These are phyloP conservation scores for Tetrapyrgos nigripes DNA, from an alignment of 1,284 basidiomycete genomes.

Conservation along the genomic window DNA sequence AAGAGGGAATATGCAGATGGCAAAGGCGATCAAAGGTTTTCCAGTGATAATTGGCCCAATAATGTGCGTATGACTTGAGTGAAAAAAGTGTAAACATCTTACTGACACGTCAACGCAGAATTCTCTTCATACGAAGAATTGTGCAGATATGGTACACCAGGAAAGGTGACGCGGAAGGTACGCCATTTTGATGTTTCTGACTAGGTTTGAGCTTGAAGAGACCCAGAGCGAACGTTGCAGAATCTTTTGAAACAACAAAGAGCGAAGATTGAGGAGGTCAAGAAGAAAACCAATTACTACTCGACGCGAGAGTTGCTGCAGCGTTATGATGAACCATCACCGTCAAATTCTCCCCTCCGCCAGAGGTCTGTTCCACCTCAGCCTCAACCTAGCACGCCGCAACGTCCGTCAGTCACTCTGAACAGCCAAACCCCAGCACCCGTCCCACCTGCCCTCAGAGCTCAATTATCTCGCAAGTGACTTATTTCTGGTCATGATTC, in stretches of 20 bases:
- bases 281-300: constrained; percentile 97
- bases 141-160: constrained; percentile 89
- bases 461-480: constrained; percentile 30
- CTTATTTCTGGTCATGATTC: neutral
- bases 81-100: neutral
- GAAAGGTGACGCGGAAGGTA: constrained; percentile 88
- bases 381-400: constrained; percentile 9
- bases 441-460: constrained; percentile 9
- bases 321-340: constrained; percentile 78
- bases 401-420: neutral
- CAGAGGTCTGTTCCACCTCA: neutral
- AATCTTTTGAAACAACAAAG: constrained; percentile 81
- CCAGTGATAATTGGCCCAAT: constrained; percentile 80
- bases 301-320: constrained; percentile 90
- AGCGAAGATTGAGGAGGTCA: constrained; percentile 93
- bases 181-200: constrained; percentile 24
- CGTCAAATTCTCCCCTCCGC: constrained; percentile 41
- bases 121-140: constrained; percentile 83
- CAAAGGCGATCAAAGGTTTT: constrained; percentile 53
- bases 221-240: constrained; percentile 81
- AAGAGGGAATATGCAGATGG: constrained; percentile 43
- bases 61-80: constrained; percentile 60
- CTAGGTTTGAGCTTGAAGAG: neutral
- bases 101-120: constrained; percentile 51
- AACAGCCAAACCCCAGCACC: constrained; percentile 5